Evolutionary conservation across 163 green algal species (phyloP).

Genomic region (Volvox carteri): DNA sequence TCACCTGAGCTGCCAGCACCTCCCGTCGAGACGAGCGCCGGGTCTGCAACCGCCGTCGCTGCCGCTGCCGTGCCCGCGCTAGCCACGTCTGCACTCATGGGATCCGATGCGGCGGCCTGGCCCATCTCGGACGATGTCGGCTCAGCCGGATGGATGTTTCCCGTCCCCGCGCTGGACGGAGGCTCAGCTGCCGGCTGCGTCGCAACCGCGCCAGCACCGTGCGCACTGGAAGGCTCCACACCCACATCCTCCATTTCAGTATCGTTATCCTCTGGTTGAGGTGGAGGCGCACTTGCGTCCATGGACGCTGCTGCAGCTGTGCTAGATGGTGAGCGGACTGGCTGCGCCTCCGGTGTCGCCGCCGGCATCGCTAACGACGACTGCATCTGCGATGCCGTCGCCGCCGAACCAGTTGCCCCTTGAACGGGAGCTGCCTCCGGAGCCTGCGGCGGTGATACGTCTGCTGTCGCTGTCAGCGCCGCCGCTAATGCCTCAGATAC

Average conservation of each 20-base stretch:
- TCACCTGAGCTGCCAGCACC: background rate
- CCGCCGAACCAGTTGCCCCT: background rate
- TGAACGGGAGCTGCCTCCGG: background rate
- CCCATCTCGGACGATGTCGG: conserved; percentile 6
- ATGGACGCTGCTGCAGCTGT: background rate
- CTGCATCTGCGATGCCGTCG: conserved; percentile 1
- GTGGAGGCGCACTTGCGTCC: background rate
- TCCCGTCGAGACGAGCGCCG: background rate
- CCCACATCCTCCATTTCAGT: conserved; percentile 45
- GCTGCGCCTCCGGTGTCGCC: background rate
- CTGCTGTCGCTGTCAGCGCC: background rate
- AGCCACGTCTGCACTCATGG: conserved; percentile 38
- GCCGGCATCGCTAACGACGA: background rate
- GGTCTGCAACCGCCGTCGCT: background rate
- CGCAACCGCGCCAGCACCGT: background rate
- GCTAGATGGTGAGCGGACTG: too few relatives aligned
- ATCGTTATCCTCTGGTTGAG: background rate
- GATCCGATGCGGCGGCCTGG: conserved; percentile 11
- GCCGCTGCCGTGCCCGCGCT: background rate
- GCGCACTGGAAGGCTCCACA: background rate
- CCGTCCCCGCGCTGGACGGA: background rate
- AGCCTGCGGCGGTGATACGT: background rate
- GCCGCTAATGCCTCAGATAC: conserved; percentile 9
- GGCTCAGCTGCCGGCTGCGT: background rate
- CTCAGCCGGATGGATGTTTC: background rate